Evolutionary conservation across 2,329 filamentous ascomycete species (phyloP).

Genomic region (Pseudogymnoascus sp.): DNA sequence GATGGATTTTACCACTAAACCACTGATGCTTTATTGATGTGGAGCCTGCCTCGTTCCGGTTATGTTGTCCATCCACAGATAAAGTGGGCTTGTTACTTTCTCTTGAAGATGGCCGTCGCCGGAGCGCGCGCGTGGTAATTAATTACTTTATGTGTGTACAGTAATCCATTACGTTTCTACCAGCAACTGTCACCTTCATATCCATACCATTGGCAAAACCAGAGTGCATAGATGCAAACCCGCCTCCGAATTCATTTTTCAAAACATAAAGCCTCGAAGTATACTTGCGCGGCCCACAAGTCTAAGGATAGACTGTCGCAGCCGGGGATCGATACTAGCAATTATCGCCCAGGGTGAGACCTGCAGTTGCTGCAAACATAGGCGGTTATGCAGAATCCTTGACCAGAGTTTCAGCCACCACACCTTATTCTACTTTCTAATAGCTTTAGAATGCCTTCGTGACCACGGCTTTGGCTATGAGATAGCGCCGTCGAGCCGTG

Average conservation of each 20-base stretch:
- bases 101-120: background rate
- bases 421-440: background rate
- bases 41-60: background rate
- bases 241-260: background rate
- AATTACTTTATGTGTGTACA: background rate
- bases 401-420: background rate
- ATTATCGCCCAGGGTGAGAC: background rate
- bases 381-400: background rate
- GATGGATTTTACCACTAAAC: slow-evolving; percentile 26
- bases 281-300: background rate
- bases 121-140: background rate
- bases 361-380: background rate
- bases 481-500: background rate
- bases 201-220: background rate
- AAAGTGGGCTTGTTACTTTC: background rate
- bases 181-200: background rate
- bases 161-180: background rate
- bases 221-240: background rate
- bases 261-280: background rate
- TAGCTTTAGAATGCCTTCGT: background rate
- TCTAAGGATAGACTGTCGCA: background rate
- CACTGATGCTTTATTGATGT: slow-evolving; percentile 1
- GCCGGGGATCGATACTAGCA: background rate
- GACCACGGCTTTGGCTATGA: background rate
- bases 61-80: background rate